Evolutionary conservation across 129 eudicot species (phyloP).

Genomic region (Pulicaria dysenterica): DNA sequence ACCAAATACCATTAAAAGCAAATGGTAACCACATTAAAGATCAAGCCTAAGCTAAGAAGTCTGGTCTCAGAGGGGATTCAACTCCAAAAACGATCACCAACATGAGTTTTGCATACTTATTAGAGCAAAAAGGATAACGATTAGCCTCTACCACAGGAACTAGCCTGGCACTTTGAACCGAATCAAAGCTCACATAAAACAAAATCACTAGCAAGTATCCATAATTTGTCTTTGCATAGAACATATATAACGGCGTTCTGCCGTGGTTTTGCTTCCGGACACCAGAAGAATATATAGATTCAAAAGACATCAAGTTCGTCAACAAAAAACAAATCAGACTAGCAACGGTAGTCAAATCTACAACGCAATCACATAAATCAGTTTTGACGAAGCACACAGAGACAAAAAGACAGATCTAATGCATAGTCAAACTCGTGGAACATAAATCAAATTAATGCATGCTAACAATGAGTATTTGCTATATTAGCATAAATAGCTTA

Average conservation of each 20-base stretch:
- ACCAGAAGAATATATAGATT: conserved; percentile 18
- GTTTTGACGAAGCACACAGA: neutral
- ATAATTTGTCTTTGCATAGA: neutral
- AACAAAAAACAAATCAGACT: neutral
- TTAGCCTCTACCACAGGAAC: conserved; percentile 1
- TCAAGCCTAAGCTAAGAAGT: conserved; percentile 10
- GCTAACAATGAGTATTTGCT: neutral
- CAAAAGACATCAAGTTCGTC: conserved; percentile 23
- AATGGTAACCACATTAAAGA: neutral
- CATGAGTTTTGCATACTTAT: neutral
- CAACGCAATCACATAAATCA: conserved; percentile 12
- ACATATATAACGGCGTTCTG: neutral
- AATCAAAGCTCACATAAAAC: conserved; percentile 2
- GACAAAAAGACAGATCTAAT: neutral
- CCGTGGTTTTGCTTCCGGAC: neutral
- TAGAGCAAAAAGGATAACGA: neutral
- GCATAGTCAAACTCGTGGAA: conserved; percentile 22
- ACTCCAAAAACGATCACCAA: conserved; percentile 8
- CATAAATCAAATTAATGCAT: conserved; percentile 11
- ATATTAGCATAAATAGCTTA: neutral
- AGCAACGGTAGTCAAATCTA: conserved; percentile 15
- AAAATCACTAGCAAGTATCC: neutral
- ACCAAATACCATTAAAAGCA: conserved; percentile 2
- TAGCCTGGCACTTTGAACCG: neutral
- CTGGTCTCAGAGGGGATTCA: neutral